Conservation (phyloP, 176 grass and related monocot genomes). For the Aegilops umbellulata region DNA sequence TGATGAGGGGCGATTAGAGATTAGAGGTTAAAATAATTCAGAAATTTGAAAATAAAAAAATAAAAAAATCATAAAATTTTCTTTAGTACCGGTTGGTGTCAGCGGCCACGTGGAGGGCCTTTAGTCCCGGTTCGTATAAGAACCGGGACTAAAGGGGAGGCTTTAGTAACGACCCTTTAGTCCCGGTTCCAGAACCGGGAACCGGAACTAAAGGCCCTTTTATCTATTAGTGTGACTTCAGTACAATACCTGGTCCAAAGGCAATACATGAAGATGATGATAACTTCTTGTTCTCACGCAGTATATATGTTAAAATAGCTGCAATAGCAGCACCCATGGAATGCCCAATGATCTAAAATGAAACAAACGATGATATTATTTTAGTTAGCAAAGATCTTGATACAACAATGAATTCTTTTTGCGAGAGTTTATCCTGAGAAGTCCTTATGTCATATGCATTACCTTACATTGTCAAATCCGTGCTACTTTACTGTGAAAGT, state of each 20-base stretch:
- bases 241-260: slow-evolving; percentile 77
- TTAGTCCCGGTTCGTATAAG: too few relatives aligned
- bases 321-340: slow-evolving; percentile 88
- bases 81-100: too few relatives aligned
- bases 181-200: too few relatives aligned
- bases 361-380: slow-evolving; percentile 17
- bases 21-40: too few relatives aligned
- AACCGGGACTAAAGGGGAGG: too few relatives aligned
- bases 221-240: too few relatives aligned
- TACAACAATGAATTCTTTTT: not conserved
- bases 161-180: too few relatives aligned
- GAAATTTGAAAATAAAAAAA: too few relatives aligned
- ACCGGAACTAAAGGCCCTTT: too few relatives aligned
- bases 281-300: slow-evolving; percentile 70
- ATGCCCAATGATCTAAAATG: slow-evolving; percentile 83
- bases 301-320: slow-evolving; percentile 80
- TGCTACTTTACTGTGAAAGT: not conserved
- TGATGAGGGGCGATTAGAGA: too few relatives aligned
- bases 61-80: too few relatives aligned
- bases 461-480: not conserved
- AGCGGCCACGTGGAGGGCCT: too few relatives aligned
- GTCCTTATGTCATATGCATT: not conserved
- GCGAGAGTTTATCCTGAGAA: not conserved
- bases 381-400: slow-evolving; percentile 12
- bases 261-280: slow-evolving; percentile 73